phyloP scores from a whole-genome alignment of 2,329 filamentous ascomycete species.

The Thielaviopsis populi region DNA sequence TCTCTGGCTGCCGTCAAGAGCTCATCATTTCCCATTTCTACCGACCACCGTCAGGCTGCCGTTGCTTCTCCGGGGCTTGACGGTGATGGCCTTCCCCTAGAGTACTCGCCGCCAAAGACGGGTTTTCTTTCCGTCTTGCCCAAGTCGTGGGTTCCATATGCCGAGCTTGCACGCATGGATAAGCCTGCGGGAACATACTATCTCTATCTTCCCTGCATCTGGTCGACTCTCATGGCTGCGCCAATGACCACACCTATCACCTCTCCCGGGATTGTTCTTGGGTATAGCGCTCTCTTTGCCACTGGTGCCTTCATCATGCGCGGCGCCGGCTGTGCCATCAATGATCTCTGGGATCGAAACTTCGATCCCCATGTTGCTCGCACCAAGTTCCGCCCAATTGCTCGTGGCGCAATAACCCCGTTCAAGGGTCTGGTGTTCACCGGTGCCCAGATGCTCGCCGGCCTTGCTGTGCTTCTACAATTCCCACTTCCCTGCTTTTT shows the following conservation, averaged over 20 bases:
- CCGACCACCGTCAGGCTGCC: not conserved
- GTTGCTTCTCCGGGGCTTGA: not conserved
- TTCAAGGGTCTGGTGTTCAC: constrained; percentile 59
- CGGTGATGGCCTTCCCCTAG: constrained; percentile 15
- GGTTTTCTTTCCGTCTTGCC: constrained; percentile 60
- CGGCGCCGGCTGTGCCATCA: constrained; percentile 75
- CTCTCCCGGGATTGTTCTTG: constrained; percentile 43
- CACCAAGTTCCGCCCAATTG: constrained; percentile 65
- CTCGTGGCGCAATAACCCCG: constrained; percentile 60
- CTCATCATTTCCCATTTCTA: not conserved
- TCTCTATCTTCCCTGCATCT: constrained; percentile 72
- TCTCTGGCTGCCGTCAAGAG: not conserved
- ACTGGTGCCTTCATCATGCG: constrained; percentile 71
- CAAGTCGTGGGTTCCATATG: constrained; percentile 58
- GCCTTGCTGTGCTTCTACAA: constrained; percentile 59
- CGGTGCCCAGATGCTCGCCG: constrained; percentile 56
- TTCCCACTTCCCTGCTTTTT: constrained; percentile 60
- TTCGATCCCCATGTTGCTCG: constrained; percentile 67
- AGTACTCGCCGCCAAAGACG: constrained; percentile 54
- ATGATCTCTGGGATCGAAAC: constrained; percentile 80
- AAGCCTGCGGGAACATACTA: constrained; percentile 74
- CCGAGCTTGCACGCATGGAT: constrained; percentile 65
- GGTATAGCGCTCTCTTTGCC: constrained; percentile 55
- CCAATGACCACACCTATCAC: constrained; percentile 49
- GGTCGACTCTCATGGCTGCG: constrained; percentile 68